A percentile compares a stretch with the other conserved stretches of the same genome.
phyloP scores from a whole-genome alignment of 495 filamentous ascomycete genomes.

The Antarctomyces pellizariae region DNA sequence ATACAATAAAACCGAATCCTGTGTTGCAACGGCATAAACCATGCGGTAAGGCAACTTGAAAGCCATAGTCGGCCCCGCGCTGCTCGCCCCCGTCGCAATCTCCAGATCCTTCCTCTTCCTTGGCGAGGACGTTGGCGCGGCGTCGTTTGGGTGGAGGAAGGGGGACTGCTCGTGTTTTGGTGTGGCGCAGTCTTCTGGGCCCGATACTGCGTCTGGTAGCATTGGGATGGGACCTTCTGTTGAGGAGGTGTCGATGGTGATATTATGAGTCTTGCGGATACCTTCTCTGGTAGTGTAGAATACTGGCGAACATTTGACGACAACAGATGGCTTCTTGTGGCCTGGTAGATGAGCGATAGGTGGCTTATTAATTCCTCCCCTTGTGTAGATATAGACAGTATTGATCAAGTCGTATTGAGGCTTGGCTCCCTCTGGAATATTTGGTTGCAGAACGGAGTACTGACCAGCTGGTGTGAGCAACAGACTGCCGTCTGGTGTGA shows the following conservation, averaged over 20 bases:
- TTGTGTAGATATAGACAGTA: conserved; percentile 94
- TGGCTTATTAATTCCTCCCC: conserved; percentile 89
- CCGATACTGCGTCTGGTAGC: conserved; percentile 60
- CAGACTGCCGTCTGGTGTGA: conserved; percentile 85
- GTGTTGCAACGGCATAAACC: conserved; percentile 90
- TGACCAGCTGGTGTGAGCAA: conserved; percentile 93
- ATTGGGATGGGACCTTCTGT: conserved; percentile 61
- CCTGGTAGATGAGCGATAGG: conserved; percentile 94
- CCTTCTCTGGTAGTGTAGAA: conserved; percentile 59
- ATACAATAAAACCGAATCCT: conserved; percentile 88
- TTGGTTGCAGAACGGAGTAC: conserved; percentile 59
- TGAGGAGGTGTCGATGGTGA: conserved; percentile 84
- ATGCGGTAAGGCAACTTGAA: conserved; percentile 83
- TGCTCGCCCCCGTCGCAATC: conserved; percentile 24
- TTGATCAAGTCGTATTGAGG: conserved; percentile 72
- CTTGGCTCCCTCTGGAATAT: conserved; percentile 41
- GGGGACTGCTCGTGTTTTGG: conserved; percentile 20
- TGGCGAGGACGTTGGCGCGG: conserved; percentile 26
- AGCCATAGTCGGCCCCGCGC: conserved; percentile 35
- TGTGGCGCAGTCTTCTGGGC: conserved; percentile 23
- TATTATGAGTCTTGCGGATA: conserved; percentile 50
- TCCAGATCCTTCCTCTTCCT: conserved; percentile 25
- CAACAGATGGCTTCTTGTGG: conserved; percentile 95
- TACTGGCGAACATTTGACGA: conserved; percentile 79
- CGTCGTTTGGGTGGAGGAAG: no score